Percentiles rank a stretch among this genome's conserved stretches.
phyloP scores from a whole-genome alignment of 139 green algal species.

The Coelastrella sp. region DNA sequence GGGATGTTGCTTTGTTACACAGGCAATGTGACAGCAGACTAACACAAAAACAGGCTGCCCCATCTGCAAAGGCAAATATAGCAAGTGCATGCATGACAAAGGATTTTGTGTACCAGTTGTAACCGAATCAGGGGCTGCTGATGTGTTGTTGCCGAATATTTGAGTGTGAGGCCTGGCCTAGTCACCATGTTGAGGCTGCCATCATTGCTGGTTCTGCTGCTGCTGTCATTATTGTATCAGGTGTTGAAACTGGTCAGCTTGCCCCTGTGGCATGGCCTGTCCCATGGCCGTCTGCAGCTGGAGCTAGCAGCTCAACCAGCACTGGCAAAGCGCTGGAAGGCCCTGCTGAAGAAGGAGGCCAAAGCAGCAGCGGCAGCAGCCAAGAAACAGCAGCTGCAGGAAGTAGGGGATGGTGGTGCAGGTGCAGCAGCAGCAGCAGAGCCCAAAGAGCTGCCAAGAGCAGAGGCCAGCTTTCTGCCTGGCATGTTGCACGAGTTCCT shows the following conservation, averaged over 20 bases:
- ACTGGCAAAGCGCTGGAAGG: slow-evolving; percentile 89
- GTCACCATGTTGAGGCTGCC: not conserved
- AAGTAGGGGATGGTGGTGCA: not conserved
- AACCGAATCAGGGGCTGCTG: too few species aligned
- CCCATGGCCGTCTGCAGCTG: slow-evolving; percentile 80
- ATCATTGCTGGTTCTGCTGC: not conserved
- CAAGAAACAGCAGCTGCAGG: slow-evolving; percentile 63
- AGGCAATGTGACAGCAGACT: too few species aligned
- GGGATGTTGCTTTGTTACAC: too few species aligned
- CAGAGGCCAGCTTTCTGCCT: slow-evolving; percentile 85
- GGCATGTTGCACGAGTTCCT: slow-evolving; percentile 83
- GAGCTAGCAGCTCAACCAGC: slow-evolving; percentile 81
- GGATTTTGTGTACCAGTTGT: too few species aligned
- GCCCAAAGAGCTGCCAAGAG: slow-evolving; percentile 43
- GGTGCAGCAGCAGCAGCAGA: not conserved
- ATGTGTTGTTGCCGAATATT: too few species aligned
- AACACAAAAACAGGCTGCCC: too few species aligned
- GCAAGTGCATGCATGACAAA: too few species aligned
- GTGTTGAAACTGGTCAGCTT: slow-evolving; percentile 80
- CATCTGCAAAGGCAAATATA: too few species aligned
- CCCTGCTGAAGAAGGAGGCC: slow-evolving; percentile 86
- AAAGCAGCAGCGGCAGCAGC: slow-evolving; percentile 68
- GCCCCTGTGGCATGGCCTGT: slow-evolving; percentile 90
- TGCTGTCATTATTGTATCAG: not conserved
- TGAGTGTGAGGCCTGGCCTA: too few species aligned